Evolutionary conservation across 257 asterid genomes (phyloP), one percentile per base, ranked within the genome.

Genomic region (Rubia yunnanensis): DNA sequence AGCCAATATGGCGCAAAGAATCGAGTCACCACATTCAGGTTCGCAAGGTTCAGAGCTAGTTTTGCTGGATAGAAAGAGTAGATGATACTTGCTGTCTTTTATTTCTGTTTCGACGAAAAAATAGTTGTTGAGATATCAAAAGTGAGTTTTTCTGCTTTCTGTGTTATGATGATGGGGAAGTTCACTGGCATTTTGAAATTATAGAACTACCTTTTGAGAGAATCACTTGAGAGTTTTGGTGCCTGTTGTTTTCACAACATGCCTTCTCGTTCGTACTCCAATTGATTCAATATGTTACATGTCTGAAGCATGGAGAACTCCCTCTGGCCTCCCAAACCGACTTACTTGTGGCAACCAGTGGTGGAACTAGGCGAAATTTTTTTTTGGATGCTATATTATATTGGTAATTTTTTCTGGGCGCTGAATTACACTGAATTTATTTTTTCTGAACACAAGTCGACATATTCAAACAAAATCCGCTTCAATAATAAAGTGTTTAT

Each of bases 1-100:
- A 94, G 74, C 95, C 99, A 73, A 94, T 94, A 75, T 94, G 99
- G 99, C 99, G 97, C 27, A 77, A 84, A 60, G 90, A 89, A 73
- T 94, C 97, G 27, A 85, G 86, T 28, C 99, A 94, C 77, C 99
- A 89, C 71, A 94, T 94, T 73, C 99, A 92, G 85, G 97, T 88
- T 61, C 99, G 97, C 66, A 76, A 83, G 80, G 85, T 90, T 63
- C 83, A 77, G 77, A 78, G 83, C 76, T 87, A 86, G 84, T 82
- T 63, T 23, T 68, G 66, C 56, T 32, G 20, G 20, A 58, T 38
- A 26, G 17, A 56, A 48, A 69, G 39, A 5, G 23, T 27, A 31
- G 20, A n/a, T 30, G 59, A 22, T 31, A 22, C 9, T 50, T 9
- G 49, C 1, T 18, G n/a, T n/a, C n/a, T 50, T 18, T 8, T 8